A percentile compares a stretch with the other conserved stretches of the same genome.
Conservation (phyloP, 257 asterid genomes). For the Jaltomata sinuosa region DNA sequence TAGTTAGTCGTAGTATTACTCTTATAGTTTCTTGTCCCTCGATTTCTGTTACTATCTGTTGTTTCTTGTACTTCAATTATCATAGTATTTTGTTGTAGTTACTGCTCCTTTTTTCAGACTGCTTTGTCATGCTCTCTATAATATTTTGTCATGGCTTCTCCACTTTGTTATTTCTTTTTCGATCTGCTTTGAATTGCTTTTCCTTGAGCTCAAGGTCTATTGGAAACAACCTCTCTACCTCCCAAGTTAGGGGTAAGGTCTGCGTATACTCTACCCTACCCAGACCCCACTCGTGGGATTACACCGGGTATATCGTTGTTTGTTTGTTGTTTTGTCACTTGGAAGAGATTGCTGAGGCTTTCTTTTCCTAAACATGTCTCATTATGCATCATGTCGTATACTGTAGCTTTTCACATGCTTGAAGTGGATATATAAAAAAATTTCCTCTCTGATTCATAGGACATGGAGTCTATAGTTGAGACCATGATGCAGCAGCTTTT, state of each 20-base stretch:
- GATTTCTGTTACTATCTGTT: neutral
- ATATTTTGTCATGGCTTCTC: neutral
- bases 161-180: neutral
- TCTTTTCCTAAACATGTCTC: neutral
- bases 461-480: slow-evolving; percentile 89
- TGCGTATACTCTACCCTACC: neutral
- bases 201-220: neutral
- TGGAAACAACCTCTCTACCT: neutral
- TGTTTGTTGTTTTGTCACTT: neutral
- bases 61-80: neutral
- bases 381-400: neutral
- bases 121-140: neutral
- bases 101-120: neutral
- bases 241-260: neutral
- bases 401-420: neutral
- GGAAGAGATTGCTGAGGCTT: neutral
- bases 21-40: too few species aligned
- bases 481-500: slow-evolving; percentile 97
- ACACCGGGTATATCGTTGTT: too few species aligned
- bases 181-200: neutral
- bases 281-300: neutral
- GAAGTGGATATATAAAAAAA: neutral
- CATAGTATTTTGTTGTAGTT: neutral
- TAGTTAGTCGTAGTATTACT: neutral
- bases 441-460: slow-evolving; percentile 27